These are phyloP conservation scores for Salix koriyanagi DNA, from an alignment of 345 rosid species.

Conservation along the genomic window DNA sequence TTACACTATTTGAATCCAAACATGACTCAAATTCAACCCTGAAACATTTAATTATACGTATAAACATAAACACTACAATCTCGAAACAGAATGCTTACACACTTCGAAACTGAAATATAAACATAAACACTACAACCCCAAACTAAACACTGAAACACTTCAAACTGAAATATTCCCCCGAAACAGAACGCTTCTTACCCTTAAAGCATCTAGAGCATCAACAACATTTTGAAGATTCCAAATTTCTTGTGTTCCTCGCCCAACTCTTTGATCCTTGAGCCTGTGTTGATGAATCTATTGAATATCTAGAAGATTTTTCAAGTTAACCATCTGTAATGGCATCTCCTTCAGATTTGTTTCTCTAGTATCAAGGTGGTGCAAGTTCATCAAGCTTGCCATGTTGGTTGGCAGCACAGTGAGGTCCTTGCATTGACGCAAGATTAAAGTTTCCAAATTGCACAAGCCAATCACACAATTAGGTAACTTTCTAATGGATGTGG, in stretches of 20 bases:
- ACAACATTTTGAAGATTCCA: slow-evolving; percentile 5
- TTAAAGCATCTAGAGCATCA: neutral
- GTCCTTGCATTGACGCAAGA: slow-evolving; percentile 1
- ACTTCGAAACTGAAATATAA: too few species aligned
- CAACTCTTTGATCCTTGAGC: neutral
- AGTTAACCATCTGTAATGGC: neutral
- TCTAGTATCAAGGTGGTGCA: slow-evolving; percentile 4
- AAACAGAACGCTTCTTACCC: neutral
- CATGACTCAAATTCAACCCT: too few species aligned
- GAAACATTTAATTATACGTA: too few species aligned
- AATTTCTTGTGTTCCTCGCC: neutral
- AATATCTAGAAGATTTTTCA: neutral
- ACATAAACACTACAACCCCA: too few species aligned
- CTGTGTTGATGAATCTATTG: neutral
- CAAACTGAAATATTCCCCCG: too few species aligned
- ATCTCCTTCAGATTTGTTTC: slow-evolving; percentile 6
- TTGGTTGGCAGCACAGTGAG: slow-evolving; percentile 3
- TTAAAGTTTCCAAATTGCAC: slow-evolving; percentile 8
- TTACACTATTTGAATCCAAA: too few species aligned
- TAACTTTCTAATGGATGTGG: slow-evolving; percentile 1
- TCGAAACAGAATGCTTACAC: too few species aligned
- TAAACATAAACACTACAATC: too few species aligned
- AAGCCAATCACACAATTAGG: neutral
- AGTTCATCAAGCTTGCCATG: neutral
- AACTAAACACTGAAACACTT: too few species aligned